Evolutionary conservation across 129 eudicot species (phyloP).

Genomic region (Pseudognaphalium luteoalbum): DNA sequence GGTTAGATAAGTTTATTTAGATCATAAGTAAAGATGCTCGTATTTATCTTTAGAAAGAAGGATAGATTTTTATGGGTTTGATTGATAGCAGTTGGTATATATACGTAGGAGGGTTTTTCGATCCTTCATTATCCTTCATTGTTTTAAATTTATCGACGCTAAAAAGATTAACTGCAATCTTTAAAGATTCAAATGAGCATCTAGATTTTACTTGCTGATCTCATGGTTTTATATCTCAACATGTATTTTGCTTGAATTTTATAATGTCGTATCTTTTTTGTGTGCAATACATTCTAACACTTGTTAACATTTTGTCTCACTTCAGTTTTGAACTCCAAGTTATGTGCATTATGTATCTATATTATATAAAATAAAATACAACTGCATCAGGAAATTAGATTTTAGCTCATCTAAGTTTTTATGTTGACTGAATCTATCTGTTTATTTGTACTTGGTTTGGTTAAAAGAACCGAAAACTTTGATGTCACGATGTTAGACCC

Average conservation of each 20-base stretch:
- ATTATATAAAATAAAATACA: neutral
- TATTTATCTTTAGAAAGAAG: no score
- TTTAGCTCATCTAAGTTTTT: neutral
- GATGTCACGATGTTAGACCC: no score
- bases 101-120: no score
- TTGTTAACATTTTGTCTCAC: neutral
- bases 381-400: neutral
- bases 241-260: constrained; percentile 27
- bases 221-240: constrained; percentile 16
- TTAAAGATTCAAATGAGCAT: constrained; percentile 43
- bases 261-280: constrained; percentile 8
- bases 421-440: no score
- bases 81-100: no score
- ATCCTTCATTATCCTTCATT: no score
- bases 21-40: constrained; percentile 44
- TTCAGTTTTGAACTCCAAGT: neutral
- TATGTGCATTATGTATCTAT: neutral
- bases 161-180: constrained; percentile 26
- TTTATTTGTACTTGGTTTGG: no score
- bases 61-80: no score
- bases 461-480: no score
- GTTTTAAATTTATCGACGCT: constrained; percentile 9
- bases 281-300: constrained; percentile 25
- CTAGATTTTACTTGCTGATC: constrained; percentile 37
- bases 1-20: constrained; percentile 70